Conservation (phyloP, 2,329 filamentous ascomycete genomes). For the Botrytis byssoidea region DNA sequence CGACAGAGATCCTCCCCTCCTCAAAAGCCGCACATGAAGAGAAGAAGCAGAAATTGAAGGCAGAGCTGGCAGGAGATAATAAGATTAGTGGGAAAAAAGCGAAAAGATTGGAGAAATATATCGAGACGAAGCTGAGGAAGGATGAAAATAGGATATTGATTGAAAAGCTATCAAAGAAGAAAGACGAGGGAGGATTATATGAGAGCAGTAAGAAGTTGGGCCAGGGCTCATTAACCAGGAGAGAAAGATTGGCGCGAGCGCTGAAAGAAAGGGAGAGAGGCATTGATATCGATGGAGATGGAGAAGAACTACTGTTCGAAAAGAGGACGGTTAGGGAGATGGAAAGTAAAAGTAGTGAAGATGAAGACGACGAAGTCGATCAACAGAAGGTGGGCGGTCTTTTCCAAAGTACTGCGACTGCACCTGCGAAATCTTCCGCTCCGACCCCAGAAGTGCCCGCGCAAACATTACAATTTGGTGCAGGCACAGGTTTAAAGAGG, state of each 20-base stretch:
- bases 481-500: constrained; percentile 82
- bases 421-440: neutral
- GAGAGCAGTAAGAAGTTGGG: constrained; percentile 77
- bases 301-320: constrained; percentile 55
- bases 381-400: neutral
- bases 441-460: neutral
- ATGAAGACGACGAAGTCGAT: constrained; percentile 27
- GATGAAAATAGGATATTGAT: constrained; percentile 86
- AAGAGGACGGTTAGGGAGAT: constrained; percentile 38
- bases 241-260: constrained; percentile 63
- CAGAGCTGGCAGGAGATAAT: constrained; percentile 49
- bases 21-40: constrained; percentile 49
- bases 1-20: constrained; percentile 49
- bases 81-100: constrained; percentile 65
- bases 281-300: constrained; percentile 36
- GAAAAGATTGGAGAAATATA: constrained; percentile 66
- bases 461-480: constrained; percentile 29
- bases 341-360: constrained; percentile 38
- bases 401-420: constrained; percentile 22
- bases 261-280: constrained; percentile 48
- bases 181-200: constrained; percentile 79
- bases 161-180: constrained; percentile 74
- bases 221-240: constrained; percentile 67
- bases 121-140: constrained; percentile 88
- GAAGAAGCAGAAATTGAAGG: constrained; percentile 55